Conservation (phyloP, 169 alveolate species). For the Cryptosporidium sp. region DNA sequence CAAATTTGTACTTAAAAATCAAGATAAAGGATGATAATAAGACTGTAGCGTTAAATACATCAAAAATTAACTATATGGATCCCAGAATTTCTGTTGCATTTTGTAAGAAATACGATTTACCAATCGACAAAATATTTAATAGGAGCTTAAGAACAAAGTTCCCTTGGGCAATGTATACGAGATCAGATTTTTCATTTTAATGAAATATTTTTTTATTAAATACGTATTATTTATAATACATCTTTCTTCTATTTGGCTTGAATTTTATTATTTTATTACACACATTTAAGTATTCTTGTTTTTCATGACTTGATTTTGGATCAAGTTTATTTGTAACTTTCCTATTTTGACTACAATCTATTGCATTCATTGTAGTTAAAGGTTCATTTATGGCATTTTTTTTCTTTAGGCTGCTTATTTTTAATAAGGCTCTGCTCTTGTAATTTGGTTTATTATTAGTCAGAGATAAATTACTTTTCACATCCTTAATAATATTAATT, state of each 20-base stretch:
- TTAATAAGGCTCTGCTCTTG: slow-evolving; percentile 18
- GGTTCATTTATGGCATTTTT: neutral
- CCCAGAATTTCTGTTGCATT: slow-evolving; percentile 98
- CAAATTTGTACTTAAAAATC: slow-evolving; percentile 78
- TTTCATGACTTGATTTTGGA: neutral
- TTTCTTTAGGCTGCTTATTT: neutral
- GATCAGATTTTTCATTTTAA: slow-evolving; percentile 91
- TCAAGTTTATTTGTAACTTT: neutral
- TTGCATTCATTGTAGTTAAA: neutral
- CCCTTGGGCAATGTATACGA: slow-evolving; percentile 99
- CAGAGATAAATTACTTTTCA: slow-evolving; percentile 7
- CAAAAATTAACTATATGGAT: slow-evolving; percentile 99
- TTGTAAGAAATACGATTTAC: slow-evolving; percentile 95
- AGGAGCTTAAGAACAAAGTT: slow-evolving; percentile 93
- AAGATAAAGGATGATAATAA: slow-evolving; percentile 95
- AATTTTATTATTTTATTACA: slow-evolving; percentile 14
- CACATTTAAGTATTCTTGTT: neutral
- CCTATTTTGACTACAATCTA: neutral
- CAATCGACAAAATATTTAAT: slow-evolving; percentile 96
- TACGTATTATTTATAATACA: neutral
- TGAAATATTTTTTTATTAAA: neutral
- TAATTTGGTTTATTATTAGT: slow-evolving; percentile 9
- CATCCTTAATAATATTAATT: slow-evolving; percentile 5
- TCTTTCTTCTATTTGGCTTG: slow-evolving; percentile 49
- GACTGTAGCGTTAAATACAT: slow-evolving; percentile 97